Percentiles rank a stretch among this genome's conserved stretches.
These are phyloP conservation scores for Rhipidocladum racemiflorum DNA, from an alignment of 176 grass and related monocot species.

Conservation along the genomic window DNA sequence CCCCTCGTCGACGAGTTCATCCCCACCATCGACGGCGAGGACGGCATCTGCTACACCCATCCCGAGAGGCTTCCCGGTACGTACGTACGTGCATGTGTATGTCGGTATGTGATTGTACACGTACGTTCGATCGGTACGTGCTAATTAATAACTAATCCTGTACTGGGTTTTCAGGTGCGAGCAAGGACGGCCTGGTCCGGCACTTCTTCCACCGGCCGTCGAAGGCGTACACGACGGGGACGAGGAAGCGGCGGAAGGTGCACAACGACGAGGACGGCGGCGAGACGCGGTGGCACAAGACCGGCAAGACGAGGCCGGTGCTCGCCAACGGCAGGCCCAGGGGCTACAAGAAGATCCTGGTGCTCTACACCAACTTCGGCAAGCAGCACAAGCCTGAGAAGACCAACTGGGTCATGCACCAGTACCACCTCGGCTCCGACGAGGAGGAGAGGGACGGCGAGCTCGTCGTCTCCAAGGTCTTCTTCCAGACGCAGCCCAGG, in stretches of 20 bases:
- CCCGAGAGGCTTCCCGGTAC: slow-evolving; percentile 69
- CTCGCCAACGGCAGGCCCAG: slow-evolving; percentile 34
- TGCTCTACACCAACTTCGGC: slow-evolving; percentile 89
- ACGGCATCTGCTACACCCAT: slow-evolving; percentile 92
- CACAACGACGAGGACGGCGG: slow-evolving; percentile 66
- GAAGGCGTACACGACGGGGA: slow-evolving; percentile 84
- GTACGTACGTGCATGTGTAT: neutral
- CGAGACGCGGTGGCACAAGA: slow-evolving; percentile 95
- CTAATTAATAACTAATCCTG: no score
- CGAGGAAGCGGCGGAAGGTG: slow-evolving; percentile 82
- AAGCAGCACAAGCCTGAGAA: slow-evolving; percentile 93
- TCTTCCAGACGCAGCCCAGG: slow-evolving; percentile 90
- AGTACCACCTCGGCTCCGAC: slow-evolving; percentile 81
- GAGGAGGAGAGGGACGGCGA: slow-evolving; percentile 91
- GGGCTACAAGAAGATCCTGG: slow-evolving; percentile 90
- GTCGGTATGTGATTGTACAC: no score
- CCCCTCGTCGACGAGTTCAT: slow-evolving; percentile 89
- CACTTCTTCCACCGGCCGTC: slow-evolving; percentile 96
- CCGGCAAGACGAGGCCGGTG: slow-evolving; percentile 81
- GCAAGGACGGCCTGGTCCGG: slow-evolving; percentile 65
- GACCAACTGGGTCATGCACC: slow-evolving; percentile 96
- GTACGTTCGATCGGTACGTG: no score
- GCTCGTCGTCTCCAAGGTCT: slow-evolving; percentile 88
- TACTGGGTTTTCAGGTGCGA: slow-evolving; percentile 46
- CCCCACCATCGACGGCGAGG: slow-evolving; percentile 70